phyloP scores from a whole-genome alignment of 2,329 filamentous ascomycete species.

The Neoscytalidium dimidiatum region DNA sequence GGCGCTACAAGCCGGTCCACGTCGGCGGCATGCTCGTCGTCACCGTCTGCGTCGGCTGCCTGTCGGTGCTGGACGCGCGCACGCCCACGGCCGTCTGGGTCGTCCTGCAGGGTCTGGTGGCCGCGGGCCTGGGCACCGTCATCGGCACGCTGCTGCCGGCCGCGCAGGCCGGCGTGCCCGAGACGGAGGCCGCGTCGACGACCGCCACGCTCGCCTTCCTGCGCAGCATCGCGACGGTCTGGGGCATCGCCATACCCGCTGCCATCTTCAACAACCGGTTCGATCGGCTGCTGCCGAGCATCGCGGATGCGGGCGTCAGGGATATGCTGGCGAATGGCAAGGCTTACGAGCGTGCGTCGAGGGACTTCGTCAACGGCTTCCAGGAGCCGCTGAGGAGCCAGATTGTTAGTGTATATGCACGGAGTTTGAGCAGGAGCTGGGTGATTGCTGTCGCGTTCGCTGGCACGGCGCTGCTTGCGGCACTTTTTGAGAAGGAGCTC shows the following conservation, averaged over 20 bases:
- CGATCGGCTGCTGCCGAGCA: constrained; percentile 18
- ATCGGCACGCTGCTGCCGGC: constrained; percentile 33
- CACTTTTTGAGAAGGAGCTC: constrained; percentile 24
- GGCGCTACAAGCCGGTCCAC: constrained; percentile 25
- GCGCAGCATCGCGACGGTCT: constrained; percentile 31
- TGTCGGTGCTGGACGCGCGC: constrained; percentile 21
- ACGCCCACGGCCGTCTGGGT: constrained; percentile 25
- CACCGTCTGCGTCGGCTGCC: constrained; percentile 28
- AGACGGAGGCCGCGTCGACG: constrained; percentile 25
- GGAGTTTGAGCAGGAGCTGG: constrained; percentile 41
- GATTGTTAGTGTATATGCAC: constrained; percentile 37
- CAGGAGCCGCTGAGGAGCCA: constrained; percentile 26
- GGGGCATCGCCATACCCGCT: constrained; percentile 33
- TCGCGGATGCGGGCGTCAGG: constrained; percentile 19
- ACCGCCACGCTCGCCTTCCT: constrained; percentile 34
- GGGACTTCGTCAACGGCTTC: neutral
- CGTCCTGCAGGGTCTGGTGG: constrained; percentile 29
- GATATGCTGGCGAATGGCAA: constrained; percentile 25
- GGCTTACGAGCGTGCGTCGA: constrained; percentile 26
- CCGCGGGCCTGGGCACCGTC: constrained; percentile 30
- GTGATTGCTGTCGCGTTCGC: constrained; percentile 36
- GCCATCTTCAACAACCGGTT: constrained; percentile 34
- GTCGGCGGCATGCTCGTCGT: constrained; percentile 27
- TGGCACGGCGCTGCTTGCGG: constrained; percentile 34
- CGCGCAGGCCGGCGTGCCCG: constrained; percentile 31